A percentile compares a stretch with the other conserved stretches of the same genome.
Conservation (phyloP, 345 rosid genomes). For the Hibiscus syriacus region DNA sequence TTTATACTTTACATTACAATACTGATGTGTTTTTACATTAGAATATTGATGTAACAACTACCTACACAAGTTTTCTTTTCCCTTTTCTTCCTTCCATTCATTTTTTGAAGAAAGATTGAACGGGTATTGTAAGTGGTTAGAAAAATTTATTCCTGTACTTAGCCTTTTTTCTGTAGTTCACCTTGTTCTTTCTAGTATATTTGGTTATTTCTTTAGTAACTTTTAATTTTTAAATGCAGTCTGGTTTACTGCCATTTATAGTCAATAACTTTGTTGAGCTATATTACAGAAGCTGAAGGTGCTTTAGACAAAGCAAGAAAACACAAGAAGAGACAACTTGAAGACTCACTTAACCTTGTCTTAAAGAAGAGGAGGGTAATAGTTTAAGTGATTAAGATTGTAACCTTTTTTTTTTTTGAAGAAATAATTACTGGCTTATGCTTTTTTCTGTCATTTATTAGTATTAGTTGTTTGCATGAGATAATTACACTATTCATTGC, state of each 20-base stretch:
- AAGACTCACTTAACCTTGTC: constrained; percentile 90
- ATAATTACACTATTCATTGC: constrained; percentile 4
- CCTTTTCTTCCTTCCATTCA: neutral
- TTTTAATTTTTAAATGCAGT: constrained; percentile 4
- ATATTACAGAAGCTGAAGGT: constrained; percentile 89
- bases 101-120: neutral
- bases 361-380: constrained; percentile 85
- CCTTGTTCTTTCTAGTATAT: neutral
- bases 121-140: neutral
- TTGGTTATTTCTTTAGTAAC: neutral
- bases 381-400: neutral
- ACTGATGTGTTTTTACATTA: neutral
- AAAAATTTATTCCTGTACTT: neutral
- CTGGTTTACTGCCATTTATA: neutral
- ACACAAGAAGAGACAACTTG: constrained; percentile 97
- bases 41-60: neutral
- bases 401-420: neutral
- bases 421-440: neutral
- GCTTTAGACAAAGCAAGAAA: constrained; percentile 99
- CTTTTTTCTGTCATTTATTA: constrained; percentile 9
- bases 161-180: neutral
- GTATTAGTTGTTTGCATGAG: constrained; percentile 1
- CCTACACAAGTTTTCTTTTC: neutral
- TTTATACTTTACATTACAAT: neutral
- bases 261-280: constrained; percentile 14